phyloP scores from a whole-genome alignment of 192 early-diverging fungal genomes.

The Coemansia sp. region DNA sequence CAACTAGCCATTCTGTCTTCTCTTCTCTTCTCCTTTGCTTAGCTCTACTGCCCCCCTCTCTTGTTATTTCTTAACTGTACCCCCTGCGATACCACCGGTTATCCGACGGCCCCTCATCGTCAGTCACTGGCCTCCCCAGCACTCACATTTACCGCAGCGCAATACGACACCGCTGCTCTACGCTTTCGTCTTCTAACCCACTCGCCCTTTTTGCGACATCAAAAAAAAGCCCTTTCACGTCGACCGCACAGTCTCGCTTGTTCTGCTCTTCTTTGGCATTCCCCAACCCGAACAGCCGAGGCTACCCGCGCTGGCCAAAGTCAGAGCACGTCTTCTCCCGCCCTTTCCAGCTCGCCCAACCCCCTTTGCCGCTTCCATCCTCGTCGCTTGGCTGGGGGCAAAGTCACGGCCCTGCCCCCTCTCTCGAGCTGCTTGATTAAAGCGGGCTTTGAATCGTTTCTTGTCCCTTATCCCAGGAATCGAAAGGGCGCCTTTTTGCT shows the following conservation, averaged over 20 bases:
- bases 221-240: not conserved
- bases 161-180: not conserved
- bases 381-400: slow-evolving; percentile 11
- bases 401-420: slow-evolving; percentile 2
- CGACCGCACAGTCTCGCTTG: slow-evolving; percentile 1
- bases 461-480: slow-evolving; percentile 9
- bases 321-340: not conserved
- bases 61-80: slow-evolving; percentile 11
- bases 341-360: not conserved
- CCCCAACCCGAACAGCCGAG: not conserved
- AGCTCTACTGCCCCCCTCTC: not conserved
- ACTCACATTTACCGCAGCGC: not conserved
- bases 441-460: slow-evolving; percentile 43
- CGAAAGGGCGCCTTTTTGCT: slow-evolving; percentile 1
- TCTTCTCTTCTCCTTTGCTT: slow-evolving; percentile 7
- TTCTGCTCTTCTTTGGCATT: not conserved
- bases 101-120: not conserved
- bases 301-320: not conserved
- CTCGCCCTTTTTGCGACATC: not conserved
- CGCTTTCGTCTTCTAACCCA: not conserved
- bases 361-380: slow-evolving; percentile 4
- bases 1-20: slow-evolving; percentile 8
- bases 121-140: not conserved
- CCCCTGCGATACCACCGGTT: not conserved
- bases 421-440: slow-evolving; percentile 26